Evolutionary conservation across 1,139 yeast genomes (phyloP).

Genomic region (Geotrichum citri-aurantii): DNA sequence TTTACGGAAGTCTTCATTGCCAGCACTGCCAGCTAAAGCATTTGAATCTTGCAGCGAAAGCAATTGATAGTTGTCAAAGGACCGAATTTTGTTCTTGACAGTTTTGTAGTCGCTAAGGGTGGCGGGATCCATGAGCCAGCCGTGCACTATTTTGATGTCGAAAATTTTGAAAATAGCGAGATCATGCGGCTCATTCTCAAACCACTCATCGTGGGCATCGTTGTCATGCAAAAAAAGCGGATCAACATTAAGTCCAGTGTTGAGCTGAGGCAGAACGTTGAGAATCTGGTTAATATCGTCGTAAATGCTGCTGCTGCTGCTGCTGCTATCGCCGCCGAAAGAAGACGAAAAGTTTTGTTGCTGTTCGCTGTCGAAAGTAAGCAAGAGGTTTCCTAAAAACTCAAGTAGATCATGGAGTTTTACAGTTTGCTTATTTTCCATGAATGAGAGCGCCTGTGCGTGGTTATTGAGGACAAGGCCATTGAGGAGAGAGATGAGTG

Average conservation of each 20-base stretch:
- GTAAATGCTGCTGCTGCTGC: background rate
- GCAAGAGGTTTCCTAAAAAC: background rate
- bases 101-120: background rate
- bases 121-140: conserved; percentile 44
- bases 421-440: background rate
- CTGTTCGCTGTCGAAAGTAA: background rate
- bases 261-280: conserved; percentile 55
- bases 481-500: conserved; percentile 75
- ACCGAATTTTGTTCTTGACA: background rate
- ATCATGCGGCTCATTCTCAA: conserved; percentile 42
- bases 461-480: conserved; percentile 42
- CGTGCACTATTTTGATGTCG: conserved; percentile 45
- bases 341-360: background rate
- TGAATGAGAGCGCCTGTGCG: background rate
- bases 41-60: background rate
- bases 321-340: background rate
- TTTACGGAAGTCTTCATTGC: background rate
- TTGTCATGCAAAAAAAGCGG: conserved; percentile 45
- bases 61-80: background rate
- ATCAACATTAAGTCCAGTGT: conserved; percentile 68
- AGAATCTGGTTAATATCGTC: conserved; percentile 33
- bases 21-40: background rate
- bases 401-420: background rate
- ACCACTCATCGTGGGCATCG: conserved; percentile 45
- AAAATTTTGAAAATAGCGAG: conserved; percentile 43